Base-by-base conservation (phyloP, 495 filamentous ascomycete genomes). In the Penicillium fimorum region DNA sequence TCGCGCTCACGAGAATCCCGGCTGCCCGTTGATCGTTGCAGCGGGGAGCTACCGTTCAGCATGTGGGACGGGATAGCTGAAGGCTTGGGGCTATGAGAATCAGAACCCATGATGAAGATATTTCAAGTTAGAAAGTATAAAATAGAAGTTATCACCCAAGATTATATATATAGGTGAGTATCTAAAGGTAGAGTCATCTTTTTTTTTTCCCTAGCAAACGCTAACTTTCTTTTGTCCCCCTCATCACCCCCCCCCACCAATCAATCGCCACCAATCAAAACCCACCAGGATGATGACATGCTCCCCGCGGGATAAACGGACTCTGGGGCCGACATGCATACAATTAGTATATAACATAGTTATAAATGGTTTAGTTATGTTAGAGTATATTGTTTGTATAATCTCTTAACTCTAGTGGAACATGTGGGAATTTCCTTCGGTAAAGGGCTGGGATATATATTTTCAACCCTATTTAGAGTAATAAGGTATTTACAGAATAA, bases 1-100 rank as follows among this genome's bases (percentile, higher is more conserved):
- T 81, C 79, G 9, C 77, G 70, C 50, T 82, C 79, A 56, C 77
- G 74, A 41, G 63, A 71, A 63, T 75, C 74, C n/a, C 75, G 72
- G 32, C 55, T 45, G 9, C 55, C 33, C 18, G 56, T 50, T n/a
- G 72, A 64, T 5, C 55, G 52, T 53, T 76, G 64, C 47, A 79
- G 63, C 40, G 76, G 73, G 48, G 77, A 78, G 46, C 67, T 66
- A 24, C 79, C 79, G 63, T 81, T 79, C 50, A 77, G 47, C 46
- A 82, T 67, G 58, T 78, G 71, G 46, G 77, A 73, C 20, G 79
- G 77, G 38, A 80, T 70, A 10, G 78, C 75, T 38, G 79, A 73
- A 48, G 78, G 72, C 66, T 74, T 80, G 42, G 71, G 62, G 38
- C 61, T 61, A 38, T 72, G 69, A 55, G 72, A 72, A 61, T 69